Base-by-base conservation (phyloP, 495 filamentous ascomycete species). In the Aspergillus panamensis region DNA sequence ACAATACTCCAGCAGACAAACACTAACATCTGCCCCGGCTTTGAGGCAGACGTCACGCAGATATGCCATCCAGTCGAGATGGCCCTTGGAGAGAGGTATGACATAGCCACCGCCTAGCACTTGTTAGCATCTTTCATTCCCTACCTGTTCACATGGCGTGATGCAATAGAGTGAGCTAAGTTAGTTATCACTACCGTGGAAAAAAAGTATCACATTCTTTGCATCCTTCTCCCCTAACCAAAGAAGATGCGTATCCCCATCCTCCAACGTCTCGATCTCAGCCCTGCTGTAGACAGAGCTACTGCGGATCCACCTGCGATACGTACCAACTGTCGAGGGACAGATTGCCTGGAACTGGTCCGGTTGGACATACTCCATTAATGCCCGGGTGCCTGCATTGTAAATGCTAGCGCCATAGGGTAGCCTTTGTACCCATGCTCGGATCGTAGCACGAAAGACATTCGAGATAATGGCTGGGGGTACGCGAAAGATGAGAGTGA, bases 101-200 rank as follows among this genome's bases (percentile, higher is more conserved):
- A 67, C 62, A 58, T 67, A 67, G 10, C 65, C 65, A 13, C 62
- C 65, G 20, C 65, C 65, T 67, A 49, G 12, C 6, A 43, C n/a
- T 1, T n/a, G 16, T 43, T 43, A 43, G 1, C 40, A 19, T n/a
- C n/a, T n/a, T n/a, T n/a, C n/a, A n/a, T n/a, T n/a, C n/a, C n/a
- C n/a, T n/a, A n/a, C n/a, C n/a, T n/a, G n/a, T n/a, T n/a, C n/a
- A n/a, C n/a, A n/a, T n/a, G n/a, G n/a, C 16, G 4, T 19, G n/a
- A 13, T n/a, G 12, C 16, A 43, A 6, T 16, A 44, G 42, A 16
- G n/a, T 8, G 9, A 21, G 20, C 1, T 43, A 19, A 43, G 40
- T 6, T 14, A n/a, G 12, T 12, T 6, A 6, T 43, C 6, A 43
- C 1, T 57, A 62, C 60, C 63, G 32, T 66, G 63, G 33, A 66